Percentiles rank a stretch among this genome's conserved stretches.
Conservation (phyloP, 345 rosid species). For the Populus euphratica region DNA sequence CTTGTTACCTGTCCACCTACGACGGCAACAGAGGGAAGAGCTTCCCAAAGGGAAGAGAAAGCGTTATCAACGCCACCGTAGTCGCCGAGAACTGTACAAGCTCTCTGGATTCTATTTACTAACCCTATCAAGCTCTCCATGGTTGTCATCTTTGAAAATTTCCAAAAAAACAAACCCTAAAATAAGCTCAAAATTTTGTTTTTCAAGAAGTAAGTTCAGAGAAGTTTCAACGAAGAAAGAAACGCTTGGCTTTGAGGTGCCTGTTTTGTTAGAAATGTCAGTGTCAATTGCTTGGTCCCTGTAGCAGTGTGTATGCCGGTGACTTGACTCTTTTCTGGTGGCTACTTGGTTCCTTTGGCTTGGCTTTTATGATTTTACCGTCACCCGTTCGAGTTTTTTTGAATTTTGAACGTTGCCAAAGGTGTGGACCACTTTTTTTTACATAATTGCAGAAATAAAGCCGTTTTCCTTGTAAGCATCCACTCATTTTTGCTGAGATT, state of each 20-base stretch:
- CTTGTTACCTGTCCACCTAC: slow-evolving; percentile 36
- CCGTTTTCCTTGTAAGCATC: background rate
- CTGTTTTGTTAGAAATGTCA: background rate
- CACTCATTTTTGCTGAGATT: no score
- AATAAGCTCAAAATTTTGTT: background rate
- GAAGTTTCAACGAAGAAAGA: background rate
- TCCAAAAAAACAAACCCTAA: background rate
- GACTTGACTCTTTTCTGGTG: background rate
- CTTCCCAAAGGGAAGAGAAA: slow-evolving; percentile 36
- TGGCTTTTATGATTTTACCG: no score
- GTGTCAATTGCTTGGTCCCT: background rate
- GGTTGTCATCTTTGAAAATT: slow-evolving; percentile 17
- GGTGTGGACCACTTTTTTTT: slow-evolving; percentile 1
- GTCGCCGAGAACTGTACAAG: slow-evolving; percentile 34
- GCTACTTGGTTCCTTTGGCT: no score
- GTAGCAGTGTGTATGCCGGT: background rate
- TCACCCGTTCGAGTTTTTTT: slow-evolving; percentile 4
- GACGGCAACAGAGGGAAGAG: slow-evolving; percentile 36
- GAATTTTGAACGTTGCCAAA: slow-evolving; percentile 9
- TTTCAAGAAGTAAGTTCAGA: background rate
- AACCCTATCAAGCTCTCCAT: slow-evolving; percentile 39
- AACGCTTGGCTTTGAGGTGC: background rate
- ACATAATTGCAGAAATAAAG: no score
- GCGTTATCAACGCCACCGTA: slow-evolving; percentile 24
- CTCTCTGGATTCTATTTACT: slow-evolving; percentile 34